Evolutionary conservation across 345 rosid genomes (phyloP).

Genomic region (Pistacia integerrima): DNA sequence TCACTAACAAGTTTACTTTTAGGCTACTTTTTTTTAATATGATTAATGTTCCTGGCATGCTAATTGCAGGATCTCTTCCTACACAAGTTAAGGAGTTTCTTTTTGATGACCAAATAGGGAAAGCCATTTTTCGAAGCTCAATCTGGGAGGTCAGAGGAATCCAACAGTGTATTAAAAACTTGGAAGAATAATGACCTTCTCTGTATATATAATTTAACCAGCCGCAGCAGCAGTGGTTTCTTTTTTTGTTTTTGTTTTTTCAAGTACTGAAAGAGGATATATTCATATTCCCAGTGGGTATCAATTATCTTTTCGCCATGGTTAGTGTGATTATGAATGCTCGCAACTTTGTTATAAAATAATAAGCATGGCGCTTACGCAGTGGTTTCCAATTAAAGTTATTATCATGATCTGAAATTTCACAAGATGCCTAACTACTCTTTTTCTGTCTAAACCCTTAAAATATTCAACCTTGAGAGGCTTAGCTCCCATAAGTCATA

Average conservation of each 20-base stretch:
- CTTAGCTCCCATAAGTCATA: conserved; percentile 22
- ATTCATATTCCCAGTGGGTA: conserved; percentile 50
- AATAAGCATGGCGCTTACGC: conserved; percentile 14
- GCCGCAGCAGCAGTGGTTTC: conserved; percentile 9
- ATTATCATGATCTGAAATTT: conserved; percentile 14
- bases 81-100: conserved; percentile 11
- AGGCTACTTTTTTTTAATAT: background rate
- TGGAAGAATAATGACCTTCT: conserved; percentile 7
- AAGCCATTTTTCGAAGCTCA: conserved; percentile 23
- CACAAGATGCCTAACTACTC: conserved; percentile 40
- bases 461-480: conserved; percentile 14
- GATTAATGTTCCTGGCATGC: background rate
- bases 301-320: conserved; percentile 34
- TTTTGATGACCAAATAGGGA: conserved; percentile 23
- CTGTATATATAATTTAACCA: background rate
- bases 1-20: conserved; percentile 6
- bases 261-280: conserved; percentile 38
- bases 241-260: conserved; percentile 25
- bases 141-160: background rate
- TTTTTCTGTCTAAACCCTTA: conserved; percentile 27
- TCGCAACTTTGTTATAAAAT: conserved; percentile 26
- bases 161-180: background rate
- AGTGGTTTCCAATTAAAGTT: conserved; percentile 35
- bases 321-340: conserved; percentile 9
- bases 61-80: conserved; percentile 20